Percentiles rank a stretch among this genome's conserved stretches.
Evolutionary conservation across 768 basidiomycete genomes (phyloP).

Genomic region (Daedaleopsis nitida): DNA sequence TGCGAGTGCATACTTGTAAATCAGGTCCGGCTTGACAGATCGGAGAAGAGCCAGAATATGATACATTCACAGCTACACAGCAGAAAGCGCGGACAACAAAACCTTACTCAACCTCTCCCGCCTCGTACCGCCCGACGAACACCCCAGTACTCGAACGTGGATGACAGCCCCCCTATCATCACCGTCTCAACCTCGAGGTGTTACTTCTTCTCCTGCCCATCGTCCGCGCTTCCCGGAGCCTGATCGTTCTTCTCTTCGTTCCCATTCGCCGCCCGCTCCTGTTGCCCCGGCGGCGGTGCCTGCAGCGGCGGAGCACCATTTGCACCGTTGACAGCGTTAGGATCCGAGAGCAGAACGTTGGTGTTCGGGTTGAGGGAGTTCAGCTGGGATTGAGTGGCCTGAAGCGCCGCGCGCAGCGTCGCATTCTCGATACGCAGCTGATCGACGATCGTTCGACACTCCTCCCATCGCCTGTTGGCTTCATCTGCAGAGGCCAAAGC

Average conservation of each 20-base stretch:
- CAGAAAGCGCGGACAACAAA: not conserved
- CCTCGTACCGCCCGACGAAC: no score
- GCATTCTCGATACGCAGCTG: constrained; percentile 85
- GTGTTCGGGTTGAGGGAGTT: constrained; percentile 21
- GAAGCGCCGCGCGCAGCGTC: constrained; percentile 70
- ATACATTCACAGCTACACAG: constrained; percentile 1
- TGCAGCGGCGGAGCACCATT: constrained; percentile 4
- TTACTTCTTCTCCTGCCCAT: constrained; percentile 17
- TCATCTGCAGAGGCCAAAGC: constrained; percentile 86
- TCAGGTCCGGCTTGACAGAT: not conserved
- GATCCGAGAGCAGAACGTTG: constrained; percentile 4
- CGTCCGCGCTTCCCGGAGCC: constrained; percentile 1
- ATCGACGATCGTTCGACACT: constrained; percentile 87
- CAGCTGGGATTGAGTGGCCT: constrained; percentile 37
- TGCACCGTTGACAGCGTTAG: not conserved
- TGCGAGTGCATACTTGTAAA: no score
- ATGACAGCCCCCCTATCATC: no score
- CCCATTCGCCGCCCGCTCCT: constrained; percentile 1
- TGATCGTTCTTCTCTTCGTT: constrained; percentile 9
- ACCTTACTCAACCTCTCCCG: no score
- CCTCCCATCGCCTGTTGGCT: constrained; percentile 88
- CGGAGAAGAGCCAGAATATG: not conserved
- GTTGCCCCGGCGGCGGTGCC: not conserved
- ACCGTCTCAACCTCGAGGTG: no score
- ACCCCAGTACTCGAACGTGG: no score